A percentile compares a stretch with the other conserved stretches of the same genome.
Conservation (phyloP, 257 asterid genomes). For the Oldenlandia corymbosa region DNA sequence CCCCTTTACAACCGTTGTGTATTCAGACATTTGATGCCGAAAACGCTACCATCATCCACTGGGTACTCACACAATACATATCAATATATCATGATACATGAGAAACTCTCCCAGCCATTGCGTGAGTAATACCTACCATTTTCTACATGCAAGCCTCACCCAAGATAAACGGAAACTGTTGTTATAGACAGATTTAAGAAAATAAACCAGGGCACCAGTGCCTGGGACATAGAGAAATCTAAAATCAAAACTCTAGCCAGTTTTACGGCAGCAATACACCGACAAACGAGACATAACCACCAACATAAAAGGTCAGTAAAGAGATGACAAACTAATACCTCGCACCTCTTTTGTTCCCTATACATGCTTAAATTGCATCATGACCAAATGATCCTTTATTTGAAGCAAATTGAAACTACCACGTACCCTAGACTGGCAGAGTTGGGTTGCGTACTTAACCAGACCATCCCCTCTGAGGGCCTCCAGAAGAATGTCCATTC, state of each 20-base stretch:
- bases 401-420: slow-evolving; percentile 2
- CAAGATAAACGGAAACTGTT: too few relatives aligned
- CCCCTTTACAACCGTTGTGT: too few relatives aligned
- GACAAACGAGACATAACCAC: background rate
- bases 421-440: background rate
- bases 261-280: background rate
- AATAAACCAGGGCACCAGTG: too few relatives aligned
- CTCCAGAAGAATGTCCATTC: slow-evolving; percentile 73
- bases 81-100: too few relatives aligned
- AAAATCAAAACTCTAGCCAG: background rate
- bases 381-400: slow-evolving; percentile 15
- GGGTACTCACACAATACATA: too few relatives aligned
- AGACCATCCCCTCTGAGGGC: slow-evolving; percentile 86
- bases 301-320: slow-evolving; percentile 7
- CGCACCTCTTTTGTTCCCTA: slow-evolving; percentile 22
- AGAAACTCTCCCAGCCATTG: too few relatives aligned
- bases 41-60: too few relatives aligned
- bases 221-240: background rate
- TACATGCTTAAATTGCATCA: slow-evolving; percentile 2
- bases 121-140: too few relatives aligned
- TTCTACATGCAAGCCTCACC: too few relatives aligned
- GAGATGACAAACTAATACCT: slow-evolving; percentile 24
- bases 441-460: slow-evolving; percentile 17
- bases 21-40: too few relatives aligned
- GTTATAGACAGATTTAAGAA: background rate